Evolutionary conservation across 805 yeast species (phyloP), one percentile per base, ranked within the genome.

Genomic region (Pichia ethanolica): DNA sequence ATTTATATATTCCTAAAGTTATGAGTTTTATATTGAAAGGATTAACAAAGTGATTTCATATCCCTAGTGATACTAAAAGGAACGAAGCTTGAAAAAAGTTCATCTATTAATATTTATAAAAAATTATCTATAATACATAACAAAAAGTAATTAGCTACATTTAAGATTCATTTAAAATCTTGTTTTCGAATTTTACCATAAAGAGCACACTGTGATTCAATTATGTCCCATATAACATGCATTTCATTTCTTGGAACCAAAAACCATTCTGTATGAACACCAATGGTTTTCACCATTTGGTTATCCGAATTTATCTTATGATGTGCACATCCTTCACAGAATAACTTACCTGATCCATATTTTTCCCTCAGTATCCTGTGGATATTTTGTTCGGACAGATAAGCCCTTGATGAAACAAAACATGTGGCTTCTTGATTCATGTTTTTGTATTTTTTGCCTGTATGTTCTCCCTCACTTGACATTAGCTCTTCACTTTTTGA

Each of bases 221-320:
- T 57, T 0, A 56, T 38, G 8, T 38, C 45, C 51, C 59, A 57
- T 3, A 76, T 67, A 10, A 42, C 34, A 9, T 53, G 45, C 7
- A 77, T 42, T 7, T 71, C 71, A 30, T 54, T 58, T 50, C 75
- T 69, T 0, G 82, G 81, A 0, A 79, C 59, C n/a, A 77, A 59
- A 52, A 79, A 79, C 83, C 83, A 79, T 56, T 79, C 84, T 13
- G 67, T 67, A 57, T 79, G 84, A 11, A 58, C 56, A 5, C 62
- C 63, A 8, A 36, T 9, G 0, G 25, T 34, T 25, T 36, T 50
- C 13, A 26, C 26, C 13, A 32, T 33, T 28, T 38, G 35, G 20
- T 35, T 44, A 26, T 30, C 44, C 14, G 37, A 43, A 42, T 35
- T 46, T 35, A 37, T 7, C 28, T 38, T 49, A 32, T 38, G n/a